Base-by-base conservation (phyloP, 768 basidiomycete genomes). In the Rhodosporidiobolus sp. region DNA sequence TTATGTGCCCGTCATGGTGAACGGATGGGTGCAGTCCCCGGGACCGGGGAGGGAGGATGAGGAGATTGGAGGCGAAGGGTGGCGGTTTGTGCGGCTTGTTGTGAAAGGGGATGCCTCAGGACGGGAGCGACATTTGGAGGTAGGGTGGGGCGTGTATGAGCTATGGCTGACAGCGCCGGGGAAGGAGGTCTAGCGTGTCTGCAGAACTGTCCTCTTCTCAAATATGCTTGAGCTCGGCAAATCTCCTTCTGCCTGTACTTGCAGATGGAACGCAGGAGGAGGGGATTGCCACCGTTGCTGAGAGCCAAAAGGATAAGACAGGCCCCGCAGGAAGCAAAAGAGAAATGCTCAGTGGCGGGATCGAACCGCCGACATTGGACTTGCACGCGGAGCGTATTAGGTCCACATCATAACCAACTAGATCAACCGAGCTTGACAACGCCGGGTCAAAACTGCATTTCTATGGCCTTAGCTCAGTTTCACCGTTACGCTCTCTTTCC, bases 131-230 rank as follows among this genome's bases (percentile, higher is more conserved):
- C n/a, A n/a, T 20, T 14, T 48, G 28, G 46, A 45, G 3, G 49
- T 43, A 12, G 68, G 68, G 24, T 69, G 68, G 68, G 68, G 62
- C 28, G 62, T 63, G 11, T 63, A 58, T 38, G 62, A 69, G 56
- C 35, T 69, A 48, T 63, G 62, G 62, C 9, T 69, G 22, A 28
- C 17, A 46, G n/a, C 28, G 3, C 50, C 17, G 58, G 49, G 11
- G 54, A 35, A 11, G 26, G 32, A 20, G 45, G 22, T 3, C 53
- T 19, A 30, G 45, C 1, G 38, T 7, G 8, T 43, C 8, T 43
- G 38, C 38, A 7, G 38, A 7, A 43, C 38, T 43, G 38, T 43
- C 8, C 38, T 43, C 38, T 43, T 43, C 8, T 7, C 8, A 7
- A 43, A 7, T 14, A 7, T 43, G 38, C 38, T 43, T 43, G 38